These are phyloP conservation scores for Nowakowskiella sp. DNA, from an alignment of 192 early-diverging fungal species.

Conservation along the genomic window DNA sequence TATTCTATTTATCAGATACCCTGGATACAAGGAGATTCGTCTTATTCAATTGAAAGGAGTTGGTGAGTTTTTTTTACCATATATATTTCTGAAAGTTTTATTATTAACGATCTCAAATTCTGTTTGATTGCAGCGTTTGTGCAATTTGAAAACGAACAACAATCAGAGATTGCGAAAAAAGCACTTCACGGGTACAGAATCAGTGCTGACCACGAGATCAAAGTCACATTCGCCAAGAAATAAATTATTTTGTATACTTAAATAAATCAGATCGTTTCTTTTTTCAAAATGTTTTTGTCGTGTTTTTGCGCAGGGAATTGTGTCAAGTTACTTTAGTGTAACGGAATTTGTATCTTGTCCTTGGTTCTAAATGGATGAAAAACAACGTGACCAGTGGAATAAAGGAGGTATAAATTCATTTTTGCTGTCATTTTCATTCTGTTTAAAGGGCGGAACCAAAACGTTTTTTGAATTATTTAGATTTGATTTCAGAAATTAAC, in stretches of 20 bases:
- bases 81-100: background rate
- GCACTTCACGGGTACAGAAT: conserved; percentile 60
- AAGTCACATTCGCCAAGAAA: conserved; percentile 80
- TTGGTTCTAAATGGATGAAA: too few species aligned
- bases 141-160: conserved; percentile 82
- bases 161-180: conserved; percentile 70
- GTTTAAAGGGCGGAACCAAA: too few species aligned
- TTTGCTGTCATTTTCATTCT: too few species aligned
- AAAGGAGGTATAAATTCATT: too few species aligned
- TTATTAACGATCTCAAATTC: background rate
- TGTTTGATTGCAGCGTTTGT: conserved; percentile 67
- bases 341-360: too few species aligned
- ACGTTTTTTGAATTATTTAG: too few species aligned
- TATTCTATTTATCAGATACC: conserved; percentile 32
- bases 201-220: conserved; percentile 59
- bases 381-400: too few species aligned
- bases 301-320: too few species aligned
- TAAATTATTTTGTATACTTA: conserved; percentile 25
- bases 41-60: conserved; percentile 85
- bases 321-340: too few species aligned
- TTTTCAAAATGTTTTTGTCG: too few species aligned
- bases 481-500: too few species aligned
- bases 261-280: too few species aligned
- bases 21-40: conserved; percentile 94
- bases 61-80: conserved; percentile 21